Base-by-base conservation (phyloP, 345 rosid genomes). In the Lagerstroemia speciosa region DNA sequence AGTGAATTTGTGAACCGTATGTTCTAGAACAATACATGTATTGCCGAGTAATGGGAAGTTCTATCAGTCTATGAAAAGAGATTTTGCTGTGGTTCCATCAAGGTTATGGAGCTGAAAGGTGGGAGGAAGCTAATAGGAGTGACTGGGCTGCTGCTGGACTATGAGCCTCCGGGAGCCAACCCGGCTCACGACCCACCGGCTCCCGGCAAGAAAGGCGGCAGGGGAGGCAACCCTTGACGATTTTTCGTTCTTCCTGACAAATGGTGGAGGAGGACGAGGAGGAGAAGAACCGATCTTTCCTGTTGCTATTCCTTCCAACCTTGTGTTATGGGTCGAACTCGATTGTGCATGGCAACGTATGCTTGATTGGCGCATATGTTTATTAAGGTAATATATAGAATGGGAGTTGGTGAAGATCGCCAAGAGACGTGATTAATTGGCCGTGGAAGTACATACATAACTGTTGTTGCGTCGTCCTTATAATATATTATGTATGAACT, bases 121-220 rank as follows among this genome's bases (percentile, higher is more conserved):
- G 61, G 61, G 64, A 71, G 69, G 64, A 65, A 50, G 74, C 37
- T 52, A 5, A 71, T 71, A 19, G 69, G 69, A 65, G 64, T 53
- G 30, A 67, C 52, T 27, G 74, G 69, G 57, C 68, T 52, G 64
- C 68, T 65, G 74, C 64, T 71, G 27, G 74, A 71, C 19, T 71
- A 71, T 37, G 69, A 71, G 19, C 74, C 74, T 24, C 74, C 74
- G 2, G 74, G 74, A 53, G 32, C 74, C 31, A 71, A 71, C 65
- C 74, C 74, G 14, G 69, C 69, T 53, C 74, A 71, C 38, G 74
- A 71, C 30, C 74, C 43, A 19, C 57, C 30, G 55, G 26, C 55
- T 24, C 15, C 63, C 33, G 63, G 33, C 38, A 71, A 15, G 62
- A 55, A 12, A 71, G 64, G 69, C 9, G 69, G 73, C 22, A 57